phyloP scores from a whole-genome alignment of 495 filamentous ascomycete species.

The Podospora didyma region DNA sequence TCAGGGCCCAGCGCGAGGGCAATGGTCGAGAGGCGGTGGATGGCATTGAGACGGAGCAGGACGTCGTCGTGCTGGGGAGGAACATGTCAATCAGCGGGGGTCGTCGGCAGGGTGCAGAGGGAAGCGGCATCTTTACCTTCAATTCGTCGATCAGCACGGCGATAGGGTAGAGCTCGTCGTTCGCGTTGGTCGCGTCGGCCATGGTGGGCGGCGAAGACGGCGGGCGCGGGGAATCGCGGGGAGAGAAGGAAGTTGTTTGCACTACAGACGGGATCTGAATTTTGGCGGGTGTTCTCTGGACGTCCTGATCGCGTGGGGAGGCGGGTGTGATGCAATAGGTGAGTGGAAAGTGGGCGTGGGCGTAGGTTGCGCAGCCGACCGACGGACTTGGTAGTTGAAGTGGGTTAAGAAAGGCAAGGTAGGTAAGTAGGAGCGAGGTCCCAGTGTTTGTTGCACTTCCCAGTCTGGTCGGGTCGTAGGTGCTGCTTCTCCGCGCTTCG shows the following conservation, averaged over 20 bases:
- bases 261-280: slow-evolving; percentile 5
- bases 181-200: slow-evolving; percentile 56
- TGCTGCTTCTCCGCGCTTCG: slow-evolving; percentile 4
- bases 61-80: slow-evolving; percentile 97
- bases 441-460: neutral
- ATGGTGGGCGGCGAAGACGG: slow-evolving; percentile 32
- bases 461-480: neutral
- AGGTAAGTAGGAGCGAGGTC: neutral
- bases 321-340: slow-evolving; percentile 32
- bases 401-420: neutral
- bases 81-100: slow-evolving; percentile 1
- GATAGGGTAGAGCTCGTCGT: slow-evolving; percentile 98
- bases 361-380: slow-evolving; percentile 4
- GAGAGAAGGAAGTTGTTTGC: slow-evolving; percentile 9
- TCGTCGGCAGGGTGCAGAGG: neutral
- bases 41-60: slow-evolving; percentile 93
- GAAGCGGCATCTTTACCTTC: slow-evolving; percentile 63
- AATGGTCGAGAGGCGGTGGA: slow-evolving; percentile 95
- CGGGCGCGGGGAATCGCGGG: slow-evolving; percentile 5
- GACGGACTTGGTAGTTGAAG: neutral
- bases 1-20: slow-evolving; percentile 92
- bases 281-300: slow-evolving; percentile 18
- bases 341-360: slow-evolving; percentile 14
- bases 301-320: slow-evolving; percentile 29
- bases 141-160: slow-evolving; percentile 98